Conservation (phyloP, 345 rosid genomes). For the Iberis pinnata region DNA sequence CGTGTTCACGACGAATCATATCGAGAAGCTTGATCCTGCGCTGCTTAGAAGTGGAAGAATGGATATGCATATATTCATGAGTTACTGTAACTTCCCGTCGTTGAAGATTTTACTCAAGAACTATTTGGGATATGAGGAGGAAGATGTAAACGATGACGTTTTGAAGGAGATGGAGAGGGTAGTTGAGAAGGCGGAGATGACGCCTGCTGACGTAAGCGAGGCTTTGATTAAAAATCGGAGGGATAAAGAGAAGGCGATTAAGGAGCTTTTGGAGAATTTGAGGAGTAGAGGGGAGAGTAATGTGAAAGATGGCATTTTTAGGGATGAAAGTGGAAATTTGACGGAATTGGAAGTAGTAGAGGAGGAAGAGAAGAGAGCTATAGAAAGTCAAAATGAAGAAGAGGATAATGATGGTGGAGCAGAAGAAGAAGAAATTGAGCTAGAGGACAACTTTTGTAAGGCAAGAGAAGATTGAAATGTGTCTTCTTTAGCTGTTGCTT, state of each 20-base stretch:
- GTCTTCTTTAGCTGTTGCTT: background rate
- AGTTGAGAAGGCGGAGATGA: conserved; percentile 63
- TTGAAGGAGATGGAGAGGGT: conserved; percentile 43
- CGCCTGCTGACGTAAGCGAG: conserved; percentile 93
- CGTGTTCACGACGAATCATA: conserved; percentile 87
- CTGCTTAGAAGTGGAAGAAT: conserved; percentile 86
- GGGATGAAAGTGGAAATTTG: conserved; percentile 25
- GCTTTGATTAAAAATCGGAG: conserved; percentile 66
- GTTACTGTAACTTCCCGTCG: conserved; percentile 58
- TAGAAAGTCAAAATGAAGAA: conserved; percentile 51
- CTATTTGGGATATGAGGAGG: conserved; percentile 46
- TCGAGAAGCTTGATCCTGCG: conserved; percentile 87
- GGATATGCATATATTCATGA: conserved; percentile 97
- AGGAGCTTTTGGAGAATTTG: conserved; percentile 48
- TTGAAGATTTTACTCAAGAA: conserved; percentile 65
- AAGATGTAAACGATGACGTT: conserved; percentile 27
- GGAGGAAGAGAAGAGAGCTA: conserved; percentile 83
- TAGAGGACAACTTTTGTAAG: conserved; percentile 33
- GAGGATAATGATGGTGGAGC: too few relatives aligned
- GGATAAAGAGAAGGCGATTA: conserved; percentile 44
- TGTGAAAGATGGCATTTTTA: conserved; percentile 28
- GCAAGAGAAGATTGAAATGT: conserved; percentile 23
- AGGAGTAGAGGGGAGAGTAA: conserved; percentile 43
- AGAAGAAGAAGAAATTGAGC: conserved; percentile 30
- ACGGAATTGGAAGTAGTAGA: conserved; percentile 39